Conservation (phyloP, 179 eudicot species). For the Actinidia polygama region DNA sequence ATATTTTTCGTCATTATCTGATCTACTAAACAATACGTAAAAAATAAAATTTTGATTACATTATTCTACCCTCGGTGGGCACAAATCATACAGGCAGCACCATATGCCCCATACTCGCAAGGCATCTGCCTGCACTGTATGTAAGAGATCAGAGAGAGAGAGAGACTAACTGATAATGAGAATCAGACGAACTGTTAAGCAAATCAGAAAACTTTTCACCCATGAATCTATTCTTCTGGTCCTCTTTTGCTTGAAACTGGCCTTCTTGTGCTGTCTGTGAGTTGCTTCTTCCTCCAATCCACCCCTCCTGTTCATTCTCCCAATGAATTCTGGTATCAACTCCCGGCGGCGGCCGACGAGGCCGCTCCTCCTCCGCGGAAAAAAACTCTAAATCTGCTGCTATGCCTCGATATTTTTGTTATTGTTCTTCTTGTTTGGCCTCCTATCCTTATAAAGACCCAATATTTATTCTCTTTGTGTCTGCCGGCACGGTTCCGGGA, state of each 20-base stretch:
- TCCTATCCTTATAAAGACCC: slow-evolving; percentile 1
- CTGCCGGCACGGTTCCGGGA: slow-evolving; percentile 22
- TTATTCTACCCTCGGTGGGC: not conserved
- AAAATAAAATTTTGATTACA: not conserved
- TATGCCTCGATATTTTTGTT: not conserved
- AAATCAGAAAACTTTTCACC: slow-evolving; percentile 68
- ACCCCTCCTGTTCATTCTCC: slow-evolving; percentile 83
- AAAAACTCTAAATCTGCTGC: slow-evolving; percentile 25
- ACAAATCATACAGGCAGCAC: not conserved
- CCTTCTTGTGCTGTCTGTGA: slow-evolving; percentile 24
- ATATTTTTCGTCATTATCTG: too few relatives aligned
- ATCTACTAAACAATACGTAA: not conserved
- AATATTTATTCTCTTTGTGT: not conserved
- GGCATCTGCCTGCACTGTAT: too few relatives aligned
- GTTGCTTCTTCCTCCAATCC: slow-evolving; percentile 61
- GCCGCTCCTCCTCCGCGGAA: slow-evolving; percentile 35
- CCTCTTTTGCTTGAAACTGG: slow-evolving; percentile 37
- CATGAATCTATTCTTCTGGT: slow-evolving; percentile 16
- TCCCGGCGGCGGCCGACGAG: slow-evolving; percentile 41
- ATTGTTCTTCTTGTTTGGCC: not conserved
- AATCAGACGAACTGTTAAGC: slow-evolving; percentile 65
- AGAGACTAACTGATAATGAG: slow-evolving; percentile 76
- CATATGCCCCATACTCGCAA: too few relatives aligned
- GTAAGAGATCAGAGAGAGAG: not conserved
- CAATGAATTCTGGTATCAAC: slow-evolving; percentile 88